Base-by-base conservation (phyloP, 2,329 filamentous ascomycete genomes). In the Ceratocystis albifundus region DNA sequence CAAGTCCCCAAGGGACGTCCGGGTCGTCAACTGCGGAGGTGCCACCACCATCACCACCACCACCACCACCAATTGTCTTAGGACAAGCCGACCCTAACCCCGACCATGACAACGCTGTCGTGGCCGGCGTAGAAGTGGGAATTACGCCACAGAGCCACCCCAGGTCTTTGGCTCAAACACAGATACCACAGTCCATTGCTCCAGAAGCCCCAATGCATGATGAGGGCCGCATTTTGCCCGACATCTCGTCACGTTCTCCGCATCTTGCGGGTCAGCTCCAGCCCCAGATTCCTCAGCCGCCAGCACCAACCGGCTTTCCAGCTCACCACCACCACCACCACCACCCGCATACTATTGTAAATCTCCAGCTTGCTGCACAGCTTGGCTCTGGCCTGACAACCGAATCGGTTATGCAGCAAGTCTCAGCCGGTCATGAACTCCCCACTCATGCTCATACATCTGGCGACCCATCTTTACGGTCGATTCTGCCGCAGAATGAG, bases 251-350 rank as follows among this genome's bases (percentile, higher is more conserved):
- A n/a, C 53, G 28, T 5, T 15, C 53, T 28, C 53, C 53, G 8
- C 82, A 84, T 71, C 74, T 85, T 53, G 82, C 81, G 61, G 80
- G 82, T 68, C 81, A 78, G 15, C 53, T 57, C 7, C 53, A 28
- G 25, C 22, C 53, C 25, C 28, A 28, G 8, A 2, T 32, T 12
- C 15, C 53, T 32, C 22, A 28, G 25, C 53, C 53, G 5, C 53
- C 53, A 17, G 53, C 20, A 1, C 53, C 53, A 5, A 4, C 22
- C 3, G 25, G 12, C 4, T 44, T n/a, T 59, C n/a, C 22, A 8
- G 7, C 10, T 5, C 48, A 22, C 4, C 62, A 15, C 17, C 53
- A 45, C 15, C 63, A 2, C 10, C 48, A 22, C 4, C 62, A 15
- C 17, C 53, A 45, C 15, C 63, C 5, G 22, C 64, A 61, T 30